Evolutionary conservation across 768 basidiomycete genomes (phyloP).

Genomic region (Serendipita sp.): DNA sequence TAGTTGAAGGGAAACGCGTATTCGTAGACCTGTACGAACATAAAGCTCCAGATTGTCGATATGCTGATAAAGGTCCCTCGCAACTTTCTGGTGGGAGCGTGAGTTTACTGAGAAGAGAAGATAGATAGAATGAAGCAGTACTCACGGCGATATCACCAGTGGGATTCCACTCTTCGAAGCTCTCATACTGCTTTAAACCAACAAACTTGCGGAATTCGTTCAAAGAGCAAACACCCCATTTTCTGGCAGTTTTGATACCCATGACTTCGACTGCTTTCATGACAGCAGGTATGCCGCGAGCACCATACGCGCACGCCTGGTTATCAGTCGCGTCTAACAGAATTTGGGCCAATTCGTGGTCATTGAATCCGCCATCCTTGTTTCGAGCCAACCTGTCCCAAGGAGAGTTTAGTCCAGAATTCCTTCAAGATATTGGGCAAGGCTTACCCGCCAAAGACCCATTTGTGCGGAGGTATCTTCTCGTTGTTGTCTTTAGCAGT

Average conservation of each 20-base stretch:
- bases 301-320: conserved; percentile 45
- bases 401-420: not conserved
- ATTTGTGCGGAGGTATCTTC: not conserved
- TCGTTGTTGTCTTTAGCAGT: not conserved
- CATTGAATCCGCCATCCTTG: conserved; percentile 40
- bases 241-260: conserved; percentile 46
- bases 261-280: conserved; percentile 53
- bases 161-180: conserved; percentile 23
- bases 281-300: conserved; percentile 49
- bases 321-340: conserved; percentile 44
- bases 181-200: conserved; percentile 13
- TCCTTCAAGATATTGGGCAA: not conserved
- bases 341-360: conserved; percentile 44
- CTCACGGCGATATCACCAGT: conserved; percentile 23
- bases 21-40: conserved; percentile 22
- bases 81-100: conserved; percentile 30
- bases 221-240: conserved; percentile 50
- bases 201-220: conserved; percentile 31
- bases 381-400: conserved; percentile 37
- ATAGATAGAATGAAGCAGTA: conserved; percentile 3
- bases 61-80: conserved; percentile 46
- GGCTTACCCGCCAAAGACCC: not conserved
- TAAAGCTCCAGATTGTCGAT: conserved; percentile 71
- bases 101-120: not conserved
- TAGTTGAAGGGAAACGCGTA: not conserved